phyloP scores from a whole-genome alignment of 1,139 yeast species.

The Pichia sorboxylosa region DNA sequence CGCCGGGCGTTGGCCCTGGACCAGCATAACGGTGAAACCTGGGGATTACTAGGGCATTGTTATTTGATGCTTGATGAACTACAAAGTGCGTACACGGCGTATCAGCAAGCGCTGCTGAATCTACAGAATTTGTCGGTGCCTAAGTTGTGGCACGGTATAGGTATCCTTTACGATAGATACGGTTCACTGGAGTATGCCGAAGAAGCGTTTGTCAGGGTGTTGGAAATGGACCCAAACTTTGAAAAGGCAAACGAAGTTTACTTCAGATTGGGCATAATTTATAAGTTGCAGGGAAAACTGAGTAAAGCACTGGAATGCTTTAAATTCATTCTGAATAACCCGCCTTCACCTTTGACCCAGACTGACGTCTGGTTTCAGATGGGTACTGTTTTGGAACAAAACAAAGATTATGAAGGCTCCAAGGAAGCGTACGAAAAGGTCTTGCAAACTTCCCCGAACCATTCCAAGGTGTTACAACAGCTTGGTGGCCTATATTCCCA shows the following conservation, averaged over 20 bases:
- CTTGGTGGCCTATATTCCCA: conserved; percentile 92
- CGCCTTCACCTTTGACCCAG: conserved; percentile 92
- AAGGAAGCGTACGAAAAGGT: conserved; percentile 88
- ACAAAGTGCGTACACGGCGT: conserved; percentile 90
- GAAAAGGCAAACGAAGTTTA: conserved; percentile 95
- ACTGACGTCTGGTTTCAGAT: conserved; percentile 98
- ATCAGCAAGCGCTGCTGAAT: conserved; percentile 89
- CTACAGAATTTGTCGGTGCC: conserved; percentile 92
- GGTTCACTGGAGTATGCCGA: conserved; percentile 96
- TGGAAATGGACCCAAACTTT: conserved; percentile 90
- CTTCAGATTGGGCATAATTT: conserved; percentile 92
- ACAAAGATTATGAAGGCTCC: conserved; percentile 84
- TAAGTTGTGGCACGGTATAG: conserved; percentile 96
- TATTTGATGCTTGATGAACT: conserved; percentile 92
- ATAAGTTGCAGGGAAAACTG: conserved; percentile 86
- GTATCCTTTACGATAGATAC: conserved; percentile 87
- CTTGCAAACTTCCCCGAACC: conserved; percentile 78
- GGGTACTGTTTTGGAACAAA: conserved; percentile 90
- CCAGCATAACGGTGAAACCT: conserved; percentile 88
- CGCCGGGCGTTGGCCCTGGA: conserved; percentile 74
- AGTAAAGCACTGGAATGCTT: conserved; percentile 86
- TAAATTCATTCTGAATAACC: conserved; percentile 78
- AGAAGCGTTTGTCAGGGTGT: conserved; percentile 91
- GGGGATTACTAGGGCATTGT: conserved; percentile 97
- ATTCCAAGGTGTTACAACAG: conserved; percentile 91